These are phyloP conservation scores for Diaporthe destruens DNA, from an alignment of 2,329 filamentous ascomycete genomes.

Conservation along the genomic window DNA sequence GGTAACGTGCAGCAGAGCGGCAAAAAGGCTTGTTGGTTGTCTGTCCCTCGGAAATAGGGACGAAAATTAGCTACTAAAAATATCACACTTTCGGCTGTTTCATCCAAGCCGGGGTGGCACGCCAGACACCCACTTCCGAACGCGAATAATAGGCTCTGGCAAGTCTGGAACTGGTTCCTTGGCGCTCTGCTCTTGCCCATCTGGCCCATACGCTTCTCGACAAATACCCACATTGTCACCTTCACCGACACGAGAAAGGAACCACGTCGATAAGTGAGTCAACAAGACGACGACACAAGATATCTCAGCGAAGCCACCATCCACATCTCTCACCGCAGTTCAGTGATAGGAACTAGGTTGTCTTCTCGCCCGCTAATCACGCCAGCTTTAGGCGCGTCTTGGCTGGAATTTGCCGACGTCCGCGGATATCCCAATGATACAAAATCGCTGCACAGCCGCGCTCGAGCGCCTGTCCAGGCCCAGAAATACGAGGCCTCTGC, in stretches of 20 bases:
- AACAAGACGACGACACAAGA: not conserved
- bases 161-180: slow-evolving; percentile 31
- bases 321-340: not conserved
- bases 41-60: slow-evolving; percentile 12
- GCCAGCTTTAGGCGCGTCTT: slow-evolving; percentile 23
- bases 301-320: not conserved
- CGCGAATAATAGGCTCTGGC: slow-evolving; percentile 23
- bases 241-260: not conserved
- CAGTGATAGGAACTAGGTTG: not conserved
- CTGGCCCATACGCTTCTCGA: not conserved
- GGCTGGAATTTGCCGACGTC: slow-evolving; percentile 3
- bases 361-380: not conserved
- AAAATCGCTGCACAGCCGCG: slow-evolving; percentile 36
- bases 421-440: slow-evolving; percentile 15
- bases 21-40: slow-evolving; percentile 5
- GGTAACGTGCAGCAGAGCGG: slow-evolving; percentile 1
- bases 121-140: slow-evolving; percentile 26
- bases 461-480: slow-evolving; percentile 27
- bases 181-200: slow-evolving; percentile 5
- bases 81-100: slow-evolving; percentile 37
- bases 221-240: slow-evolving; percentile 11
- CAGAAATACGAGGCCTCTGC: slow-evolving; percentile 24
- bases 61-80: slow-evolving; percentile 30
- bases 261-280: not conserved
- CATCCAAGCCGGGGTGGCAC: slow-evolving; percentile 33